Base-by-base conservation (phyloP, 148 eudicot genomes). In the Rhododendron ferrugineum region DNA sequence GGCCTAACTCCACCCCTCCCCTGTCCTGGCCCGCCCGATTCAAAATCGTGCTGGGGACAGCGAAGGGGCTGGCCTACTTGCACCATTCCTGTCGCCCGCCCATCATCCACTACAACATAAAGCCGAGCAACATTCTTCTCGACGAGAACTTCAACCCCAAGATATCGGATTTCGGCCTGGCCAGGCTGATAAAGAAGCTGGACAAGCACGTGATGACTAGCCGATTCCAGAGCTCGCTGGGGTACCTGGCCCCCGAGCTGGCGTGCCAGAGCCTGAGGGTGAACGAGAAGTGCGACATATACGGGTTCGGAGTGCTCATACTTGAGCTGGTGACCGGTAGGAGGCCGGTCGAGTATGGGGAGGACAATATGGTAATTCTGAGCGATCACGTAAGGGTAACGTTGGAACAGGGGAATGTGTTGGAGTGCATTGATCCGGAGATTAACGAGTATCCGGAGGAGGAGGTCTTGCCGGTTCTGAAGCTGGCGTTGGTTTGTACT, bases 401-500 rank as follows among this genome's bases (percentile, higher is more conserved):
- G 83, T 88, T 97, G 37, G 98, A 97, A 64, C 91, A 94, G 68
- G 99, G 98, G 40, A 93, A 92, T 47, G 94, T 86, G 36, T 80
- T 95, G 86, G 98, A 94, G 1, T 94, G 98, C 82, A 95, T 97
- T 34, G 98, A 97, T 88, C 85, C 80, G 32, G 90, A 89, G 36
- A 94, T 97, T 4, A 92, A 93, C 0, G 90, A 87, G 49, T 97
- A 89, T 83, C 96, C 98, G 11, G 98, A 95, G 74, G 99, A 91
- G 23, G 99, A 97, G 90, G 94, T 93, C 23, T 84, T 94, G 86
- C 99, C 99, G 3, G 93, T 95, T 42, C 82, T 97, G 36, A 95
- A 97, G 88, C 58, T 97, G 91, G 99, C 98, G 0, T 85, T 93
- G 91, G 99, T 97, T 0, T 97, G 99, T 85, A 97, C 99, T 58